A percentile compares a stretch with the other conserved stretches of the same genome.
Conservation (phyloP, 371 early-diverging fungal species). For the Rhizopus sp. region DNA sequence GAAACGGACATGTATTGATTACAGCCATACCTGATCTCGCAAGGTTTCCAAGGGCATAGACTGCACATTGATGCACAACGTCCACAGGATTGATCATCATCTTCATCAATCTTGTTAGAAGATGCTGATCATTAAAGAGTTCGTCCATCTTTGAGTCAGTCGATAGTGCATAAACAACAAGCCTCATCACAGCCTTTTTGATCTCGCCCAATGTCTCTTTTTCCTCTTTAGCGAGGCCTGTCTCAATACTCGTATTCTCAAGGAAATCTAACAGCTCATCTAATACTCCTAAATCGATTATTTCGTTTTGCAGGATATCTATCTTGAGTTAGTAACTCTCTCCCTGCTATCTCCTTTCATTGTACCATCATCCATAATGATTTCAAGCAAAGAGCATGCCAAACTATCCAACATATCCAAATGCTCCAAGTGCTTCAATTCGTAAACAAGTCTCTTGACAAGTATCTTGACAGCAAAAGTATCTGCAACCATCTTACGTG, state of each 20-base stretch:
- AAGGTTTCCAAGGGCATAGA: constrained; percentile 62
- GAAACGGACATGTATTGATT: background rate
- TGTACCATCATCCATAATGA: constrained; percentile 47
- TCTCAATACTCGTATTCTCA: constrained; percentile 36
- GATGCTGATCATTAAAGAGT: constrained; percentile 42
- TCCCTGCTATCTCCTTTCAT: background rate
- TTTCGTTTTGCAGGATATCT: constrained; percentile 47
- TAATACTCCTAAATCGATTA: constrained; percentile 42
- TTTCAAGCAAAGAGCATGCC: constrained; percentile 39
- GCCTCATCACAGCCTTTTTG: constrained; percentile 45
- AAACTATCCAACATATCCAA: constrained; percentile 24
- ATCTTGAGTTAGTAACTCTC: background rate
- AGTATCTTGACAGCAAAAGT: constrained; percentile 19
- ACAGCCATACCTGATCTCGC: constrained; percentile 56
- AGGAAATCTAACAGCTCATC: constrained; percentile 45
- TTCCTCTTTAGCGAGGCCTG: constrained; percentile 50
- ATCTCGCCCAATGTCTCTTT: constrained; percentile 50
- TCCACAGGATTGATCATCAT: constrained; percentile 46
- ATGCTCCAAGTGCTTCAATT: constrained; percentile 22
- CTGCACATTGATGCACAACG: constrained; percentile 45
- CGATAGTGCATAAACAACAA: constrained; percentile 47
- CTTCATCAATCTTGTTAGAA: constrained; percentile 45
- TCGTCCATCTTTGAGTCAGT: constrained; percentile 54
- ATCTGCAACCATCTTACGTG: constrained; percentile 13
- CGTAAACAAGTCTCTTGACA: constrained; percentile 31